These are phyloP conservation scores for Jimgerdemannia flammicorona DNA, from an alignment of 192 early-diverging fungal species.

Conservation along the genomic window DNA sequence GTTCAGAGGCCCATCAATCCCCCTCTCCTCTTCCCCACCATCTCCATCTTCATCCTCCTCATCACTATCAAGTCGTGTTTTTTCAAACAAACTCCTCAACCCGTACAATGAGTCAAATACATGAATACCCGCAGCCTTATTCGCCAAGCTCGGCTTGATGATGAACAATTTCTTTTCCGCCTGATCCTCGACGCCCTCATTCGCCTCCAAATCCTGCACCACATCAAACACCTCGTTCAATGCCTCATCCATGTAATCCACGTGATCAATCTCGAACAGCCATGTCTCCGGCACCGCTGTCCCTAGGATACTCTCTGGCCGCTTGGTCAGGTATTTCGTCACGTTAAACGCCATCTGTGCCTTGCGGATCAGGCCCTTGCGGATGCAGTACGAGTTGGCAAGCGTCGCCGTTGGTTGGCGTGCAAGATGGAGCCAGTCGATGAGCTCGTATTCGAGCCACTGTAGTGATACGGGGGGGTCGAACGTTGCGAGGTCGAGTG, in stretches of 20 bases:
- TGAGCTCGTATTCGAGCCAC: constrained; percentile 66
- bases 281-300: constrained; percentile 57
- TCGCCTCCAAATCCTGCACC: constrained; percentile 45
- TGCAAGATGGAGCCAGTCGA: constrained; percentile 52
- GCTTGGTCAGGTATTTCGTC: constrained; percentile 50
- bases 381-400: constrained; percentile 58
- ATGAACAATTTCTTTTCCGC: constrained; percentile 45
- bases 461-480: constrained; percentile 14
- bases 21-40: constrained; percentile 26
- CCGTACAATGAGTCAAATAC: constrained; percentile 55
- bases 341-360: constrained; percentile 63
- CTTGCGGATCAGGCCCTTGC: constrained; percentile 67
- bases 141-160: constrained; percentile 61
- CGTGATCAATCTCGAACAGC: constrained; percentile 59
- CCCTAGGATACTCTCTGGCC: constrained; percentile 48
- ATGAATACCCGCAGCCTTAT: constrained; percentile 58
- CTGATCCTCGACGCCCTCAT: constrained; percentile 26
- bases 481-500: not conserved
- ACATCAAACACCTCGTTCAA: constrained; percentile 66
- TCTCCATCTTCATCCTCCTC: constrained; percentile 46
- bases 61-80: constrained; percentile 31
- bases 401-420: constrained; percentile 17
- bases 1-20: not conserved
- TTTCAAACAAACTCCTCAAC: constrained; percentile 36
- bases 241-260: constrained; percentile 65